Evolutionary conservation across 2,329 filamentous ascomycete species (phyloP).

Genomic region (Claviceps sorghi): DNA sequence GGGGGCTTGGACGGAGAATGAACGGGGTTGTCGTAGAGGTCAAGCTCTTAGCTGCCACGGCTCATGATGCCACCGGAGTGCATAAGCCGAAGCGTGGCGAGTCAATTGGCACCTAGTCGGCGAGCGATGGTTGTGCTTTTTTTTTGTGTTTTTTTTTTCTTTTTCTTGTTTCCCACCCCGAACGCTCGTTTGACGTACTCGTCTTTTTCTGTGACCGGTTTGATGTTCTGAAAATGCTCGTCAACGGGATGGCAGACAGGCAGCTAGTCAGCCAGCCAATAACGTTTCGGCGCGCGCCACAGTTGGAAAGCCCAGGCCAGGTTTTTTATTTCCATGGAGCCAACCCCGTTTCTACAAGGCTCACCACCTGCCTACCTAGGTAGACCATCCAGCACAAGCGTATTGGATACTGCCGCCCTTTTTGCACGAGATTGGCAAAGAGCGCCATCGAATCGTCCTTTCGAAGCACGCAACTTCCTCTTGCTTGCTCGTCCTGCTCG

Average conservation of each 20-base stretch:
- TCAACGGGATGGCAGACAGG: background rate
- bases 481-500: background rate
- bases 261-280: background rate
- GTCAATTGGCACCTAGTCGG: conserved; percentile 1
- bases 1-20: background rate
- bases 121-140: background rate
- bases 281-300: background rate
- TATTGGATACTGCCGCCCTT: background rate
- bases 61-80: conserved; percentile 20
- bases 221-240: background rate
- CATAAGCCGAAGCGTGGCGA: conserved; percentile 10
- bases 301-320: conserved; percentile 4
- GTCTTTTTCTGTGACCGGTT: background rate
- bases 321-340: conserved; percentile 8
- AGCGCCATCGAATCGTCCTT: background rate
- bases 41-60: conserved; percentile 11
- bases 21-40: background rate
- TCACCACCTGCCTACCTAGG: conserved; percentile 6
- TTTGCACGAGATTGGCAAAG: background rate
- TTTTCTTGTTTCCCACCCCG: background rate
- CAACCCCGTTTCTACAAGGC: background rate
- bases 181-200: conserved; percentile 7
- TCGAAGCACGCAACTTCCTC: background rate
- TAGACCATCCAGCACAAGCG: background rate
- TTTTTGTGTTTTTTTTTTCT: too few relatives aligned